Percentiles rank a stretch among this genome's conserved stretches.
Evolutionary conservation across 140 eudicot species (phyloP).

Genomic region (Oenanthe javanica): DNA sequence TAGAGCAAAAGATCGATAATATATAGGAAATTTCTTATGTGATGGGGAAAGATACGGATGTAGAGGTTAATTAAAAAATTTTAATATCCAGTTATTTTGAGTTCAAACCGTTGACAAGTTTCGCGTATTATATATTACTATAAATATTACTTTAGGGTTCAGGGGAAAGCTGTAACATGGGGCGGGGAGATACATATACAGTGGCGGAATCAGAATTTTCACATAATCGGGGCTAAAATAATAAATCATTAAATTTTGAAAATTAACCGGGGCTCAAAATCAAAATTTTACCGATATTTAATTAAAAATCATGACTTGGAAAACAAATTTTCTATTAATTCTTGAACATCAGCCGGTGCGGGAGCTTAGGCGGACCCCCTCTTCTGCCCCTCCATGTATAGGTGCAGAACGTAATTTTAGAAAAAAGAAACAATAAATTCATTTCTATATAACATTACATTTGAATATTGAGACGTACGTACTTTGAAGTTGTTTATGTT

Average conservation of each 20-base stretch:
- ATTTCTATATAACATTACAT: not conserved
- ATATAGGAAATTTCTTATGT: constrained; percentile 5
- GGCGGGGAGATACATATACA: not conserved
- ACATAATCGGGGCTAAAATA: too few species aligned
- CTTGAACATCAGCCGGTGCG: too few species aligned
- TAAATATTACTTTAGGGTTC: constrained; percentile 13
- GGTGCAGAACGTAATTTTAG: not conserved
- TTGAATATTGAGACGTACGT: not conserved
- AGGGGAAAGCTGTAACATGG: constrained; percentile 5
- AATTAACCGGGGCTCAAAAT: too few species aligned
- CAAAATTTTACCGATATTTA: too few species aligned
- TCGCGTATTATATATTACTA: not conserved
- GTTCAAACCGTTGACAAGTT: constrained; percentile 22
- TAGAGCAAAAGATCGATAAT: not conserved
- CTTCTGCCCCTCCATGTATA: too few species aligned
- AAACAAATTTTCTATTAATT: too few species aligned
- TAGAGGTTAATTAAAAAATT: not conserved
- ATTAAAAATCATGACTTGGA: too few species aligned
- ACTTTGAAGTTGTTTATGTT: not conserved
- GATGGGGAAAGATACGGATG: not conserved
- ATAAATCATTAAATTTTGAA: too few species aligned
- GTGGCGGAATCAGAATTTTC: too few species aligned
- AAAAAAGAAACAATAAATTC: too few species aligned
- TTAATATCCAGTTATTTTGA: constrained; percentile 10
- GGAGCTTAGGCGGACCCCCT: too few species aligned